Evolutionary conservation across 2,329 filamentous ascomycete species (phyloP).

Genomic region (Pseudopyricularia cyperi): DNA sequence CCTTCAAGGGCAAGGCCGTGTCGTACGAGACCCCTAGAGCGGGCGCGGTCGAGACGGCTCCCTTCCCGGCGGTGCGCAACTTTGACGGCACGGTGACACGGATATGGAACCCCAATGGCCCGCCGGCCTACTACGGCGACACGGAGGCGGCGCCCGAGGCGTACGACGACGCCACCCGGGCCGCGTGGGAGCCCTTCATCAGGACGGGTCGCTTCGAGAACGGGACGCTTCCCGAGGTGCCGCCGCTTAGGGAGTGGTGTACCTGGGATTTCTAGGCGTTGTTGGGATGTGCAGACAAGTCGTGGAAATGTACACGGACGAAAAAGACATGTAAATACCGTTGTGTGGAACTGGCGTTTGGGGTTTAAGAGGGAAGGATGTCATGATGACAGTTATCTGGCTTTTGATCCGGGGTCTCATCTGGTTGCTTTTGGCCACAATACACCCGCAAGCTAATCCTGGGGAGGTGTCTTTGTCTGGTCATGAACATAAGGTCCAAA

Average conservation of each 20-base stretch:
- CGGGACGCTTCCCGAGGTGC: slow-evolving; percentile 61
- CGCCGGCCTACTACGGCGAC: slow-evolving; percentile 48
- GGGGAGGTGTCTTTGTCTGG: too few relatives aligned
- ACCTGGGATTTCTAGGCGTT: slow-evolving; percentile 54
- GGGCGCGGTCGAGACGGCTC: slow-evolving; percentile 23
- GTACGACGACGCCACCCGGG: slow-evolving; percentile 36
- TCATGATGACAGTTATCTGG: neutral
- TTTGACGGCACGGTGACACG: slow-evolving; percentile 44
- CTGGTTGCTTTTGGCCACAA: neutral
- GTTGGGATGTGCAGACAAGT: too few relatives aligned
- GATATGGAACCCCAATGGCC: slow-evolving; percentile 63
- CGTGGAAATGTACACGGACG: too few relatives aligned
- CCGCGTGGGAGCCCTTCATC: slow-evolving; percentile 51
- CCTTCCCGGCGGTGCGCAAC: slow-evolving; percentile 28
- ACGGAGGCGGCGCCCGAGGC: slow-evolving; percentile 37
- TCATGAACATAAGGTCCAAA: neutral
- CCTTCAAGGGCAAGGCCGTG: slow-evolving; percentile 19
- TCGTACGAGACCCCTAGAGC: slow-evolving; percentile 24
- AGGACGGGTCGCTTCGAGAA: slow-evolving; percentile 55
- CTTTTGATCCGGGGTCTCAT: neutral
- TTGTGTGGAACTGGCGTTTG: neutral
- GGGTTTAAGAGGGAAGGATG: neutral
- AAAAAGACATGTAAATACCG: neutral
- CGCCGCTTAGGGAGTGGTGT: slow-evolving; percentile 66
- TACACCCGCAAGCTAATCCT: too few relatives aligned